Evolutionary conservation across 2,329 filamentous ascomycete species (phyloP).

Genomic region (Neonectria hederae): DNA sequence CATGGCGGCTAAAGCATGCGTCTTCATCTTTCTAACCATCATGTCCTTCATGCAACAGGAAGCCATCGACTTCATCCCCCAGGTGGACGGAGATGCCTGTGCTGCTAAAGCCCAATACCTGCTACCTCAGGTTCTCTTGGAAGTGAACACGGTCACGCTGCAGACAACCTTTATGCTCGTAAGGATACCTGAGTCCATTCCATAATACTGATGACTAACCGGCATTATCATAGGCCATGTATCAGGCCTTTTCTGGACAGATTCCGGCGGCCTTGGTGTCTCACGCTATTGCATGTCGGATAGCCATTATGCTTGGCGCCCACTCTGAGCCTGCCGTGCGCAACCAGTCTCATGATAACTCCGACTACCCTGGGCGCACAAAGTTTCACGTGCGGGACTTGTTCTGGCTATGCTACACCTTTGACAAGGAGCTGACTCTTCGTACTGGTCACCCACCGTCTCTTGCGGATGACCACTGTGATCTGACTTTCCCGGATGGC

Average conservation of each 20-base stretch:
- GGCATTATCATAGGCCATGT: conserved; percentile 46
- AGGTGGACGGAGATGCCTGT: conserved; percentile 51
- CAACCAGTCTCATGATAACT: conserved; percentile 6
- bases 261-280: conserved; percentile 54
- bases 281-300: conserved; percentile 54
- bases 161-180: conserved; percentile 59
- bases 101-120: conserved; percentile 52
- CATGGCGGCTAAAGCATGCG: conserved; percentile 54
- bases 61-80: conserved; percentile 17
- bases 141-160: conserved; percentile 52
- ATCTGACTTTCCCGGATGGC: conserved; percentile 47
- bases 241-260: conserved; percentile 55
- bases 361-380: conserved; percentile 32
- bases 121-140: conserved; percentile 52
- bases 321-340: conserved; percentile 43
- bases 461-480: conserved; percentile 23
- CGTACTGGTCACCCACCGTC: conserved; percentile 61
- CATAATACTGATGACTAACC: not conserved
- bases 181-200: conserved; percentile 4
- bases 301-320: conserved; percentile 58
- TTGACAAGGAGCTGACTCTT: conserved; percentile 63
- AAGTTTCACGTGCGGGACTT: conserved; percentile 49
- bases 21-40: conserved; percentile 58
- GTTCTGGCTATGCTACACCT: conserved; percentile 62
- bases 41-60: conserved; percentile 28